phyloP scores from a whole-genome alignment of 768 basidiomycete genomes.

The Russula compacta region DNA sequence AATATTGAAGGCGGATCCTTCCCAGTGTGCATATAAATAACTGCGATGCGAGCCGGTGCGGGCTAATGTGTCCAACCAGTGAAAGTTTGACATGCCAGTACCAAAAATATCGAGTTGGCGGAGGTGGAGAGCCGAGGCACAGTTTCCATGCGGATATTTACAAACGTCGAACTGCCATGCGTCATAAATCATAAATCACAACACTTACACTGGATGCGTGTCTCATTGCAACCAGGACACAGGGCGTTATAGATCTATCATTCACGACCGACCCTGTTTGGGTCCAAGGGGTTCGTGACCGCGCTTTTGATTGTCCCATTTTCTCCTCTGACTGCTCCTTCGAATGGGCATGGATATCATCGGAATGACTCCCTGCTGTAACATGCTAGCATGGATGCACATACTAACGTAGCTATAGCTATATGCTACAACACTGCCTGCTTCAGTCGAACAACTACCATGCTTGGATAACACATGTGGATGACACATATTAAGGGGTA shows the following conservation, averaged over 20 bases:
- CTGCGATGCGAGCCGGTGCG: neutral
- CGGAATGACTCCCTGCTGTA: neutral
- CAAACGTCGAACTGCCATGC: neutral
- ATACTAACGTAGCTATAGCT: too few relatives aligned
- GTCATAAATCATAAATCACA: neutral
- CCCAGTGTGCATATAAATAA: neutral
- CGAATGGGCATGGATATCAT: neutral
- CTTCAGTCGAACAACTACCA: neutral
- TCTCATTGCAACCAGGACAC: neutral
- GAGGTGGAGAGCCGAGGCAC: too few relatives aligned
- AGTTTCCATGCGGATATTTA: neutral
- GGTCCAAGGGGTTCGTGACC: too few relatives aligned
- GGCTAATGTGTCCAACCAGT: too few relatives aligned
- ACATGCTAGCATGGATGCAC: neutral
- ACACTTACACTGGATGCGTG: too few relatives aligned
- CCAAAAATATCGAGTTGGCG: too few relatives aligned
- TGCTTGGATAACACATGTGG: neutral
- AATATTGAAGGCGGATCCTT: too few relatives aligned
- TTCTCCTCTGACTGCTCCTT: neutral
- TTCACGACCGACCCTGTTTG: neutral
- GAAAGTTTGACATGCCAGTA: neutral
- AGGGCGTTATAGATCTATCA: neutral
- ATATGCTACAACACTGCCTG: neutral
- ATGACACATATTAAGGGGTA: constrained; percentile 1
- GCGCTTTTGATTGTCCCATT: neutral